Evolutionary conservation across 495 filamentous ascomycete genomes (phyloP).

Genomic region (Parmelia sp.): DNA sequence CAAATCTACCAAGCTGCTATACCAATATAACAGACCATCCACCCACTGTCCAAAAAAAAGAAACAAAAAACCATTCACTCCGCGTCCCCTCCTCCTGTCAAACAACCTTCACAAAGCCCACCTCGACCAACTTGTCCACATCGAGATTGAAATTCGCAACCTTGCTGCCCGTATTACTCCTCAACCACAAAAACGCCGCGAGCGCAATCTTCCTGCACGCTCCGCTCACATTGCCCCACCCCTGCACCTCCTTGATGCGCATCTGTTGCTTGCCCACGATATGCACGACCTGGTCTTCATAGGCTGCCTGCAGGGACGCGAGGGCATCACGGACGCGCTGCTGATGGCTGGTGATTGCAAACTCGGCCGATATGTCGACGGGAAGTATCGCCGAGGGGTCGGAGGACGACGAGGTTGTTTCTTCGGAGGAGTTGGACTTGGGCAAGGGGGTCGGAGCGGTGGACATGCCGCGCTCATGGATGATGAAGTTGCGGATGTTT

Average conservation of each 20-base stretch:
- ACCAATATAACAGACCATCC: no score
- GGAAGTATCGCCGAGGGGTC: constrained; percentile 11
- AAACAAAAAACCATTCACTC: no score
- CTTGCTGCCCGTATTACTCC: constrained; percentile 63
- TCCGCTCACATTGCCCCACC: constrained; percentile 30
- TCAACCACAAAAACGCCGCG: constrained; percentile 56
- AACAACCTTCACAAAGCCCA: constrained; percentile 66
- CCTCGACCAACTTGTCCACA: constrained; percentile 58
- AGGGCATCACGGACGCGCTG: constrained; percentile 25
- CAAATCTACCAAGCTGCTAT: no score
- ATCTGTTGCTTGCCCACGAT: constrained; percentile 70
- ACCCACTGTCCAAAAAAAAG: no score
- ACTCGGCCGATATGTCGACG: background rate
- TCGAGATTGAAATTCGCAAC: constrained; percentile 55
- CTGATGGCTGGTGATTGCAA: background rate
- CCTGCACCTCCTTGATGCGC: constrained; percentile 36
- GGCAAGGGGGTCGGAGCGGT: constrained; percentile 20
- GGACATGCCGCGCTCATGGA: constrained; percentile 30
- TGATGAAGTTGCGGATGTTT: constrained; percentile 50
- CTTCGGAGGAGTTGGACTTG: constrained; percentile 8
- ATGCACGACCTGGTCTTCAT: constrained; percentile 57
- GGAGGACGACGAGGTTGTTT: constrained; percentile 3
- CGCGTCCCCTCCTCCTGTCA: constrained; percentile 24
- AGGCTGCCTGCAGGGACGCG: constrained; percentile 49
- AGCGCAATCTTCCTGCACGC: constrained; percentile 44